Evolutionary conservation across 2,329 filamentous ascomycete species (phyloP).

Genomic region (Cordyceps cateniannulata): DNA sequence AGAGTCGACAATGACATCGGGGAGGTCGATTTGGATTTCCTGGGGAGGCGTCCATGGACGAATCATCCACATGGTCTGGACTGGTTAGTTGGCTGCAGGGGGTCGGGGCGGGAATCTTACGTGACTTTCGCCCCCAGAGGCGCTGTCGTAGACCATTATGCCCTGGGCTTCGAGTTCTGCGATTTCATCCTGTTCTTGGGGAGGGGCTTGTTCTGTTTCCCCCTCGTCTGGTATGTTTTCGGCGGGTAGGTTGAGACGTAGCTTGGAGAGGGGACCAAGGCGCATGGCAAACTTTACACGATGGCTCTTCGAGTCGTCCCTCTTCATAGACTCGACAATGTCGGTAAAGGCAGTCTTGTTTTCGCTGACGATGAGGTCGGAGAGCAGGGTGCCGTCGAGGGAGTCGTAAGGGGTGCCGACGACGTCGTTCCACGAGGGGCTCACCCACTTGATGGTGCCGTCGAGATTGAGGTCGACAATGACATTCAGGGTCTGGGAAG

Average conservation of each 20-base stretch:
- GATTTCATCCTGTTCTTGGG: slow-evolving; percentile 26
- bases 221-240: slow-evolving; percentile 33
- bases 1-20: slow-evolving; percentile 81
- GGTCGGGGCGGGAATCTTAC: slow-evolving; percentile 46
- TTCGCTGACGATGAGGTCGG: slow-evolving; percentile 70
- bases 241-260: slow-evolving; percentile 42
- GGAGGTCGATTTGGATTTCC: slow-evolving; percentile 94
- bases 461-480: slow-evolving; percentile 92
- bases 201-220: slow-evolving; percentile 10
- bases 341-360: slow-evolving; percentile 76
- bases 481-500: slow-evolving; percentile 92
- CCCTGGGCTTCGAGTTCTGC: slow-evolving; percentile 91
- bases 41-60: slow-evolving; percentile 81
- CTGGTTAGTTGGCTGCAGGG: slow-evolving; percentile 17
- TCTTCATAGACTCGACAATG: slow-evolving; percentile 80
- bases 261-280: slow-evolving; percentile 62
- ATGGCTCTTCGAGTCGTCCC: slow-evolving; percentile 87
- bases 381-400: slow-evolving; percentile 70
- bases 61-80: slow-evolving; percentile 98
- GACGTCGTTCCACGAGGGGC: slow-evolving; percentile 90
- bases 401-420: slow-evolving; percentile 71
- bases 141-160: slow-evolving; percentile 93
- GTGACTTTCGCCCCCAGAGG: slow-evolving; percentile 81
- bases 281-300: slow-evolving; percentile 75
- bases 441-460: slow-evolving; percentile 89